Evolutionary conservation across 1,284 basidiomycete species (phyloP).

Genomic region (Rhodotorula sp.): DNA sequence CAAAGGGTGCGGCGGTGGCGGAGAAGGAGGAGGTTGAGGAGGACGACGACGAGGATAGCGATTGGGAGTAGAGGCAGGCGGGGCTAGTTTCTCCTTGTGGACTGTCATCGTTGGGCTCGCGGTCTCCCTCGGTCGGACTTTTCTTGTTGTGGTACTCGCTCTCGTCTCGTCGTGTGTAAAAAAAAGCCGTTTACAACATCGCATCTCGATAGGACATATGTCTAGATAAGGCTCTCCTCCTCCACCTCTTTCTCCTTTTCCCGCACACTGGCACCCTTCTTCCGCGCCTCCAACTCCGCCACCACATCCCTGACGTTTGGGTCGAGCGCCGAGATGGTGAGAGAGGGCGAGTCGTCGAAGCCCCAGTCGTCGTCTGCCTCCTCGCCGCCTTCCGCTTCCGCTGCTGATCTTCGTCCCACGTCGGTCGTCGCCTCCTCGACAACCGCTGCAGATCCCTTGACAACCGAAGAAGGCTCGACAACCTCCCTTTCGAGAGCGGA

Average conservation of each 20-base stretch:
- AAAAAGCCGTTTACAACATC: too few relatives aligned
- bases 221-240: too few relatives aligned
- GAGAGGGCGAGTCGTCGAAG: conserved; percentile 19
- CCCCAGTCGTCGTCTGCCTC: conserved; percentile 23
- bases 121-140: too few relatives aligned
- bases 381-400: not conserved
- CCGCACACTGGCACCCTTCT: not conserved
- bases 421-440: too few relatives aligned
- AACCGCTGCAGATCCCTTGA: not conserved
- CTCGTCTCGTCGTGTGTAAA: too few relatives aligned
- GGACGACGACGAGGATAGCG: conserved; percentile 40
- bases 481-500: not conserved
- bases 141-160: too few relatives aligned
- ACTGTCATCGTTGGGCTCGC: too few relatives aligned
- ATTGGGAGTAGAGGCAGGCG: conserved; percentile 44
- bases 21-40: conserved; percentile 7
- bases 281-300: not conserved
- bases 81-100: too few relatives aligned
- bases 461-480: not conserved
- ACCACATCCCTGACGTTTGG: too few relatives aligned
- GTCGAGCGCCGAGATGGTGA: not conserved
- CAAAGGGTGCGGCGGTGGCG: not conserved
- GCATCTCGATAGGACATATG: too few relatives aligned
- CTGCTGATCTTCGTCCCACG: not conserved
- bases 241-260: not conserved